These are phyloP conservation scores for Tetrahymena thermophila DNA, from an alignment of 73 alveolate genomes.

Conservation along the genomic window DNA sequence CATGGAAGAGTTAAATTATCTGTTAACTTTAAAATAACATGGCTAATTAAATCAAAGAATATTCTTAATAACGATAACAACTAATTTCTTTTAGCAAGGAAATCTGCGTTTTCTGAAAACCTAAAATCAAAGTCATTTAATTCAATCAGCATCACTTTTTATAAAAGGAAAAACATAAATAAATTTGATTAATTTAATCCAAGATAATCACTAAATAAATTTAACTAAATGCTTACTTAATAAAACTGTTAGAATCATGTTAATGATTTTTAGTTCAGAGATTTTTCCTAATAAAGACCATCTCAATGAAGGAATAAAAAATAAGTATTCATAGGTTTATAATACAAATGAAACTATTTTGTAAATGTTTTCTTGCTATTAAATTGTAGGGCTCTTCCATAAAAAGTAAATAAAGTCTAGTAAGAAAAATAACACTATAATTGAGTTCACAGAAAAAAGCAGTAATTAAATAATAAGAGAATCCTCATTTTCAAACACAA, in stretches of 20 bases:
- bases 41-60: background rate
- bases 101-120: background rate
- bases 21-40: background rate
- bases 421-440: background rate
- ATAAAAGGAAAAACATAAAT: background rate
- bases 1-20: background rate
- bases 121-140: background rate
- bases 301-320: background rate
- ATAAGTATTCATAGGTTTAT: background rate
- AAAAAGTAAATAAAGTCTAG: background rate
- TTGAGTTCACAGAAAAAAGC: background rate
- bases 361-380: background rate
- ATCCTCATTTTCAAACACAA: background rate
- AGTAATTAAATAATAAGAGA: background rate
- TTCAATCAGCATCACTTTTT: background rate
- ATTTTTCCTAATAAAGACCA: background rate
- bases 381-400: background rate
- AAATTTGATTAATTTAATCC: background rate
- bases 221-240: background rate
- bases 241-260: background rate
- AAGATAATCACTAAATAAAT: background rate
- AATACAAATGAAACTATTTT: background rate
- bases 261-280: background rate
- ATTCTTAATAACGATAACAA: background rate
- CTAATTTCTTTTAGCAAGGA: background rate